A percentile compares a stretch with the other conserved stretches of the same genome.
These are phyloP conservation scores for Tripterygium wilfordii DNA, from an alignment of 177 flowering plant species.

Conservation along the genomic window DNA sequence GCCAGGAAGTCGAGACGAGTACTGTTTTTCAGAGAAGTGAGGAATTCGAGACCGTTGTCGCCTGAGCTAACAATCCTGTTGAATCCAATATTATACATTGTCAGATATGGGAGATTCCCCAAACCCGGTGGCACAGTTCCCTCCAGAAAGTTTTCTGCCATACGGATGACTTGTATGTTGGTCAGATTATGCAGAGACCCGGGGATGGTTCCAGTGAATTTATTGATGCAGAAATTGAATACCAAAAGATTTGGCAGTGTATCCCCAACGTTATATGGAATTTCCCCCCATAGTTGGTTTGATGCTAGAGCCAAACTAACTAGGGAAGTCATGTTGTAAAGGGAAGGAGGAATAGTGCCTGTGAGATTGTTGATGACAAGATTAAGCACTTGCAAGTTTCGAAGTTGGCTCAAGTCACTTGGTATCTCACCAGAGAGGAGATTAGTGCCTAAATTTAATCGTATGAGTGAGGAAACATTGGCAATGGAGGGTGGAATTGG, in stretches of 20 bases:
- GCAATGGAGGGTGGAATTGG: conserved; percentile 25
- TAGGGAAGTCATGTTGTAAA: conserved; percentile 41
- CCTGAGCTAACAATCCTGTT: conserved; percentile 17
- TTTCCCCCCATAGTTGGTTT: conserved; percentile 30
- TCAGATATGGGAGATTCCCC: conserved; percentile 26
- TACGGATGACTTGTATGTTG: conserved; percentile 13
- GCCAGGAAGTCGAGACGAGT: conserved; percentile 21
- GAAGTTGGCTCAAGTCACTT: conserved; percentile 19
- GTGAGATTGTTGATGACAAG: conserved; percentile 27
- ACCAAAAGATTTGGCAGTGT: conserved; percentile 33
- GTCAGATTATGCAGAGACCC: conserved; percentile 31
- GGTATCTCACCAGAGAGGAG: conserved; percentile 30
- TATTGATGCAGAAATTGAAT: conserved; percentile 26
- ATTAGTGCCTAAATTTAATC: conserved; percentile 23
- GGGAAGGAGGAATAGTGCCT: conserved; percentile 29
- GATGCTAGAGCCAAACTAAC: conserved; percentile 18
- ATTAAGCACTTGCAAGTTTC: conserved; percentile 16
- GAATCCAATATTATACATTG: conserved; percentile 19
- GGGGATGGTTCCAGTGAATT: conserved; percentile 39
- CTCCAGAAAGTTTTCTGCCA: conserved; percentile 25
- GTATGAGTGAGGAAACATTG: conserved; percentile 28
- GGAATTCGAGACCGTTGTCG: conserved; percentile 17
- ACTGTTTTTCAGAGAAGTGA: conserved; percentile 28
- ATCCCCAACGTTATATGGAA: conserved; percentile 28
- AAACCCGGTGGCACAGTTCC: conserved; percentile 37